These are phyloP conservation scores for Elsinoe perseae DNA, from an alignment of 2,329 filamentous ascomycete species.

Conservation along the genomic window DNA sequence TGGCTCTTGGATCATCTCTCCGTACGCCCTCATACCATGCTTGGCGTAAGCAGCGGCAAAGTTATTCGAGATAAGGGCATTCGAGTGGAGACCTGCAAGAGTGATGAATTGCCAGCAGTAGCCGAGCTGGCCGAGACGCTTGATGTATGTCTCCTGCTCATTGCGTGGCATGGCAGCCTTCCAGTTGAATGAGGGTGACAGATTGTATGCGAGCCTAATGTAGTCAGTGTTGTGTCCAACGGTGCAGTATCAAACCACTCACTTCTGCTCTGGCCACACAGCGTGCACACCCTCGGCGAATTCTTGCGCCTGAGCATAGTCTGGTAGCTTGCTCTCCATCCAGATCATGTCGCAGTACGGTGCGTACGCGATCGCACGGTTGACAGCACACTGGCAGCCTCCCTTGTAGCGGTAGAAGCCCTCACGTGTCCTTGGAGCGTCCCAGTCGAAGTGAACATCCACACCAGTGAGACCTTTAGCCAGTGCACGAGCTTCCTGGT, in stretches of 20 bases:
- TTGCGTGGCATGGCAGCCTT: conserved; percentile 86
- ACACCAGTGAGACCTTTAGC: conserved; percentile 69
- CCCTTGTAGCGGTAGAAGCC: conserved; percentile 91
- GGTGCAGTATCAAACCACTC: conserved; percentile 31
- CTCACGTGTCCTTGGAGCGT: conserved; percentile 83
- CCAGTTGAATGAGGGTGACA: conserved; percentile 99
- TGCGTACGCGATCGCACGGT: conserved; percentile 82
- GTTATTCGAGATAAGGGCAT: conserved; percentile 80
- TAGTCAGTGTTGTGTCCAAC: conserved; percentile 17
- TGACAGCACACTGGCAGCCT: conserved; percentile 83
- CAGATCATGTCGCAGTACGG: conserved; percentile 70
- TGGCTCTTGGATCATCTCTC: conserved; percentile 93
- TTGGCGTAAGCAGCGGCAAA: conserved; percentile 77
- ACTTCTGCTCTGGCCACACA: conserved; percentile 95
- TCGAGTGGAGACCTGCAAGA: conserved; percentile 92
- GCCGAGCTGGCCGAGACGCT: conserved; percentile 73
- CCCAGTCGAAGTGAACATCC: conserved; percentile 92
- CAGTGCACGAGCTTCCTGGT: conserved; percentile 69
- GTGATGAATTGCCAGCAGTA: conserved; percentile 99
- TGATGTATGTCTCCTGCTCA: conserved; percentile 97
- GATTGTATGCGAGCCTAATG: conserved; percentile 83
- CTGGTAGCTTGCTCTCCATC: conserved; percentile 98
- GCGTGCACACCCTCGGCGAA: conserved; percentile 91
- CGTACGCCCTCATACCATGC: conserved; percentile 90
- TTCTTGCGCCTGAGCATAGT: conserved; percentile 82